Percentiles rank a stretch among this genome's conserved stretches.
These are phyloP conservation scores for Epichloe typhina DNA, from an alignment of 2,329 filamentous ascomycete species.

Conservation along the genomic window DNA sequence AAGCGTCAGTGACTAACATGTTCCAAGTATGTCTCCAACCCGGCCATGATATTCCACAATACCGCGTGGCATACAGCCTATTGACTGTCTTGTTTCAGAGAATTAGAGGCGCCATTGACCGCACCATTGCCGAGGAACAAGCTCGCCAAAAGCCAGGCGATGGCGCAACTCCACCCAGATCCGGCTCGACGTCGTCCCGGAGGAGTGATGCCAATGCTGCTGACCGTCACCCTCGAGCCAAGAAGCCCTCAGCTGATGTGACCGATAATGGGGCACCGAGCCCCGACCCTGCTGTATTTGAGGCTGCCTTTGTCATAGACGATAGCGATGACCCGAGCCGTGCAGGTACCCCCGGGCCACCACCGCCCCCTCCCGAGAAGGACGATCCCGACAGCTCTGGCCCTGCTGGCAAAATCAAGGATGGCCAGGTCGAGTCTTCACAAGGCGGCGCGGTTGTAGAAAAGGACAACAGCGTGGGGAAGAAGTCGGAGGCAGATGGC, in stretches of 20 bases:
- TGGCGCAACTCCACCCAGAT: constrained; percentile 27
- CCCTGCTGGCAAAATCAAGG: constrained; percentile 7
- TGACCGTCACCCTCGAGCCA: constrained; percentile 21
- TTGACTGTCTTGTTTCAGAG: constrained; percentile 28
- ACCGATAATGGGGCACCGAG: constrained; percentile 31
- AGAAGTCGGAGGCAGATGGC: constrained; percentile 6
- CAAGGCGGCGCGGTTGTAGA: constrained; percentile 9
- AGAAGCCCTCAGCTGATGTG: constrained; percentile 24
- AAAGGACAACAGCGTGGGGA: constrained; percentile 11
- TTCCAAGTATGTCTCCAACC: constrained; percentile 17
- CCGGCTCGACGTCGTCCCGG: constrained; percentile 23
- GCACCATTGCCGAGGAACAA: constrained; percentile 83
- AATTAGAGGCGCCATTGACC: constrained; percentile 74
- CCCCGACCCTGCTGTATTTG: constrained; percentile 78
- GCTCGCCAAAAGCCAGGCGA: constrained; percentile 54
- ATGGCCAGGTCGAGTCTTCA: constrained; percentile 13
- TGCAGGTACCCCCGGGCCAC: constrained; percentile 40
- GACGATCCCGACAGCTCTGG: constrained; percentile 11
- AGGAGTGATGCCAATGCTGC: constrained; percentile 23
- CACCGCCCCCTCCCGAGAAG: constrained; percentile 23
- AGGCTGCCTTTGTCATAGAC: constrained; percentile 74
- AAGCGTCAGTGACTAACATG: constrained; percentile 12
- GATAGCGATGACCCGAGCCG: constrained; percentile 61
- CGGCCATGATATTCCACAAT: not conserved
- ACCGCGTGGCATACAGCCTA: not conserved